Evolutionary conservation across 202 grass and related monocot species (phyloP), one percentile per base, ranked within the genome.

Genomic region (Elaeis oleifera): DNA sequence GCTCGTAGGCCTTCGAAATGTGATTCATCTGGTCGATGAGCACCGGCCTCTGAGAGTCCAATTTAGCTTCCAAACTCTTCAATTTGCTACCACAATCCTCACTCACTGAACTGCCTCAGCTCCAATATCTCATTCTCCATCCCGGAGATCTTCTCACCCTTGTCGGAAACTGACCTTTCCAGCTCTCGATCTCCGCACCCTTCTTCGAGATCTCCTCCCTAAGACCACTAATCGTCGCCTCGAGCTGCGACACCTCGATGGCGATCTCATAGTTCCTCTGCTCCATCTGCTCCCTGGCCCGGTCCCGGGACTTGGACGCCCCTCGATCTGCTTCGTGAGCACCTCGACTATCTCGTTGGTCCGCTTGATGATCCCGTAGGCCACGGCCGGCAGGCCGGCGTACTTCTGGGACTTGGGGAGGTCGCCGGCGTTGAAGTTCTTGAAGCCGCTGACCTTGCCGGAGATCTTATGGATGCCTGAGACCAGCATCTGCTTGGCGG

Each of bases 221-320:
- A 23, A 87, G 79, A 18, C 74, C 72, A 0, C 85, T 69, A 9
- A 99, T 50, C 18, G 88, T 71, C 0, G 94, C 84, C 80, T 99
- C 94, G 50, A 92, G 85, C 84, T 99, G 81, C 16, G 88, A 99
- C 19, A 99, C 88, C 85, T 99, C 94, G 53, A 99, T 92, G 7
- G 94, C 88, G 61, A 99, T 92, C 82, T 89, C 82, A 65, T 99
- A 99, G 63, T 99, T 99, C 71, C 94, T 71, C 53, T 85, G 92
- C 4, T 89, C 87, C 70, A 89, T 76, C 61, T 80, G 84, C 48
- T 92, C 77, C 13, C 86, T 64, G 3, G 86, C 86, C 65, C 83
- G 71, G 64, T 99, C 82, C 23, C 80, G 77, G 51, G 81, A 83
- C 29, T 81, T 84, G 23, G 73, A 56, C 13, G 84, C 80, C 56